phyloP scores from a whole-genome alignment of 2,329 filamentous ascomycete species.

The Colletotrichum theobromicola region DNA sequence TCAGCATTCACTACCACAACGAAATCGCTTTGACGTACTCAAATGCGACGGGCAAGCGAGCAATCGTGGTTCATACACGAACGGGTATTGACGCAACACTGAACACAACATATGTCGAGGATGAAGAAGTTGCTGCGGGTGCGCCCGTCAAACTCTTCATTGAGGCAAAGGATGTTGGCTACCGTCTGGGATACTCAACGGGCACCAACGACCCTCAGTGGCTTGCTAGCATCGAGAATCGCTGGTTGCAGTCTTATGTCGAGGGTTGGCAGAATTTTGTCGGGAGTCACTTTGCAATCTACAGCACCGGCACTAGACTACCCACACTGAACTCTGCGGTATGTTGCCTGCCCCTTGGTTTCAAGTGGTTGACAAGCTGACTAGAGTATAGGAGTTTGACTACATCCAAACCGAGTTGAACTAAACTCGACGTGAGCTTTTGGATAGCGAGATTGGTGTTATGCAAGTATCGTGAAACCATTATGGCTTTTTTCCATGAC shows the following conservation, averaged over 20 bases:
- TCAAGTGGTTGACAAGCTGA: background rate
- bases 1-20: slow-evolving; percentile 23
- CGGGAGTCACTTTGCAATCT: slow-evolving; percentile 21
- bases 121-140: slow-evolving; percentile 15
- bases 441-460: background rate
- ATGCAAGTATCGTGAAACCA: background rate
- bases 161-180: slow-evolving; percentile 12
- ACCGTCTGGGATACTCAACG: slow-evolving; percentile 13
- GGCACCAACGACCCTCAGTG: slow-evolving; percentile 2
- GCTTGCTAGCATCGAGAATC: slow-evolving; percentile 16
- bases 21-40: slow-evolving; percentile 13
- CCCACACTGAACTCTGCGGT: slow-evolving; percentile 15
- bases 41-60: background rate
- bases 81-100: slow-evolving; percentile 17
- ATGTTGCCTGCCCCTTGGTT: background rate
- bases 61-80: slow-evolving; percentile 9
- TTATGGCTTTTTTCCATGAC: background rate
- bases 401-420: slow-evolving; percentile 18
- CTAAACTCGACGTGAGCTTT: background rate
- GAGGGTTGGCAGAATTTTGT: slow-evolving; percentile 24
- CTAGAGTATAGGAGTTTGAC: slow-evolving; percentile 8
- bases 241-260: slow-evolving; percentile 13
- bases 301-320: slow-evolving; percentile 11
- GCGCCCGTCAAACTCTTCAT: slow-evolving; percentile 18
- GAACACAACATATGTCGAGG: slow-evolving; percentile 19